Conservation (phyloP, 2,329 filamentous ascomycete species). For the Talaromyces sp. region DNA sequence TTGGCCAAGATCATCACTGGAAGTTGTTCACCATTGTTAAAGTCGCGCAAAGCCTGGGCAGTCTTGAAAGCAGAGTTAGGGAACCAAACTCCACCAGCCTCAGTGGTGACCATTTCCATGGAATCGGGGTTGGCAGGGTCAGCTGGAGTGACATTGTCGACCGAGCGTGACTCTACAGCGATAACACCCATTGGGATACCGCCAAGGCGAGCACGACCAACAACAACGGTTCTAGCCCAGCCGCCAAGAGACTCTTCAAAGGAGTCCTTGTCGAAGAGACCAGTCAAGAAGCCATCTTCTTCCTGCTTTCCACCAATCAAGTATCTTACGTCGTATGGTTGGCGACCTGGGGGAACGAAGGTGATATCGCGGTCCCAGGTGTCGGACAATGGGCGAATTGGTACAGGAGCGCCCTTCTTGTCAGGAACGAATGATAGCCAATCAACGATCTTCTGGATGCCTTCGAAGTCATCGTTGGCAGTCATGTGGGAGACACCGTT, state of each 20-base stretch:
- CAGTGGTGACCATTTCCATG: conserved; percentile 87
- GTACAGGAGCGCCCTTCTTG: conserved; percentile 86
- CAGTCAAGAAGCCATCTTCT: conserved; percentile 75
- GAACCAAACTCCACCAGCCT: conserved; percentile 99
- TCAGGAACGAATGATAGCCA: conserved; percentile 98
- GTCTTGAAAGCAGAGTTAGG: conserved; percentile 99
- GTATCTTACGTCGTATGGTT: conserved; percentile 88
- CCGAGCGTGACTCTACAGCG: conserved; percentile 87
- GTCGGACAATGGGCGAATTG: conserved; percentile 81
- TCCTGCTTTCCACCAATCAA: conserved; percentile 85
- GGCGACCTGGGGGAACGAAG: conserved; percentile 73
- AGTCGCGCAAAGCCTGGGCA: conserved; percentile 95
- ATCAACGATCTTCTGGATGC: conserved; percentile 94
- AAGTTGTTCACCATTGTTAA: conserved; percentile 97
- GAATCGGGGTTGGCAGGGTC: conserved; percentile 98
- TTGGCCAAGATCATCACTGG: conserved; percentile 99
- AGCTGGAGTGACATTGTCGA: conserved; percentile 94
- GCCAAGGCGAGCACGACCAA: conserved; percentile 90
- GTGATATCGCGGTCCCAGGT: conserved; percentile 88
- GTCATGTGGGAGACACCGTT: conserved; percentile 99
- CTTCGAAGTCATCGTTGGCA: conserved; percentile 93
- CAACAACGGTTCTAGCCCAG: conserved; percentile 94
- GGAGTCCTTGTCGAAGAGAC: conserved; percentile 93
- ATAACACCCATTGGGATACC: conserved; percentile 99
- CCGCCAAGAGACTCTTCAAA: conserved; percentile 95